Conservation (phyloP, 2,329 filamentous ascomycete species). For the Pezicula radicicola region DNA sequence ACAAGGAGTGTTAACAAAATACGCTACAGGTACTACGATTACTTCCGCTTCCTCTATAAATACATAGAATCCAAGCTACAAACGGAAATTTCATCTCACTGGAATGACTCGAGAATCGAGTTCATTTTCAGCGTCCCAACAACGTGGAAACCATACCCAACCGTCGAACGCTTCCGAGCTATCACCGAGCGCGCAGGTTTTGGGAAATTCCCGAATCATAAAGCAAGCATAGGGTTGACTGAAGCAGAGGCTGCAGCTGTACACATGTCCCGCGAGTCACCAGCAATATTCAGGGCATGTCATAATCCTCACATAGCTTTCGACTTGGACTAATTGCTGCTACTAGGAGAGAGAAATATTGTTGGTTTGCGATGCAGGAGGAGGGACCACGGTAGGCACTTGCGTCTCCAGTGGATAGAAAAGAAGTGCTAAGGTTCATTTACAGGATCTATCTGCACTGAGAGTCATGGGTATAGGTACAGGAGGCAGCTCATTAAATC, state of each 20-base stretch:
- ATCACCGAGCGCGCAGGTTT: slow-evolving; percentile 29
- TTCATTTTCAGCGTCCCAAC: slow-evolving; percentile 40
- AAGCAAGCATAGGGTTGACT: slow-evolving; percentile 41
- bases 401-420: too few species aligned
- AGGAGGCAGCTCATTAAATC: slow-evolving; percentile 22
- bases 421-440: too few species aligned
- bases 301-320: too few species aligned
- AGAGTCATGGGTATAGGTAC: slow-evolving; percentile 27
- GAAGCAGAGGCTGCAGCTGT: slow-evolving; percentile 53
- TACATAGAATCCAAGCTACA: slow-evolving; percentile 27
- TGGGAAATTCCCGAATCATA: slow-evolving; percentile 29
- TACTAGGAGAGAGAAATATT: slow-evolving; percentile 33
- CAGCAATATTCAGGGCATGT: slow-evolving; percentile 10
- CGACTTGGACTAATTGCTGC: background rate
- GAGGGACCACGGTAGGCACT: slow-evolving; percentile 35
- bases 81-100: slow-evolving; percentile 16
- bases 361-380: slow-evolving; percentile 47
- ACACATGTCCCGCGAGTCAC: slow-evolving; percentile 37
- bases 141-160: slow-evolving; percentile 34
- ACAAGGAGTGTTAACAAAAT: too few species aligned
- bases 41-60: slow-evolving; percentile 28
- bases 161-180: slow-evolving; percentile 31
- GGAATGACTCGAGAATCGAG: slow-evolving; percentile 27
- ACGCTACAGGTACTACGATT: slow-evolving; percentile 22
- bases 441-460: slow-evolving; percentile 35